Evolutionary conservation across 2,329 filamentous ascomycete species (phyloP).

Genomic region (Pseudogymnoascus sp.): DNA sequence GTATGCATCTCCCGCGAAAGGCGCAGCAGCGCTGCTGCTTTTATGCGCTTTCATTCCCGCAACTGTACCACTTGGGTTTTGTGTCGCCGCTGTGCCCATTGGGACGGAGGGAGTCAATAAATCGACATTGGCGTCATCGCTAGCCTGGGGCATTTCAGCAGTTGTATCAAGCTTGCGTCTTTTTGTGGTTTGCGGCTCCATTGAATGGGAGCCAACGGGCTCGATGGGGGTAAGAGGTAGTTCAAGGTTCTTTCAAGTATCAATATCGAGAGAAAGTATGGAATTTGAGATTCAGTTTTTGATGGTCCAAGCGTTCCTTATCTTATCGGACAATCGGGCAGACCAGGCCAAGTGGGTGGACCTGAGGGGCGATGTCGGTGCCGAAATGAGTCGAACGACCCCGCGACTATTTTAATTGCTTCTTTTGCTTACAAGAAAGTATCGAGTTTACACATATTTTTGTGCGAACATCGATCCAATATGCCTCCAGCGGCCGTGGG

Average conservation of each 20-base stretch:
- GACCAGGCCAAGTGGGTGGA: not conserved
- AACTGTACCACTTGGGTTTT: constrained; percentile 22
- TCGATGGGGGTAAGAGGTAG: not conserved
- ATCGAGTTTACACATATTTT: constrained; percentile 1
- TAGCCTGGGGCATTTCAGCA: constrained; percentile 13
- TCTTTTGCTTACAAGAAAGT: not conserved
- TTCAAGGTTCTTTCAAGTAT: constrained; percentile 2
- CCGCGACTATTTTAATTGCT: constrained; percentile 10
- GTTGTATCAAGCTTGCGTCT: constrained; percentile 27
- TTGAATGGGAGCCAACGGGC: constrained; percentile 12
- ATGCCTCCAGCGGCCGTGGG: constrained; percentile 30
- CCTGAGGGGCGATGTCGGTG: constrained; percentile 7
- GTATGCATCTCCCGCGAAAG: constrained; percentile 40
- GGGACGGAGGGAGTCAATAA: not conserved
- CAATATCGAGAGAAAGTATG: constrained; percentile 7
- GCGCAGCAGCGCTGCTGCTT: constrained; percentile 25
- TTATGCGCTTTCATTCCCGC: not conserved
- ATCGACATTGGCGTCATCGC: constrained; percentile 1
- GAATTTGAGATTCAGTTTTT: constrained; percentile 9
- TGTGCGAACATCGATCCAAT: constrained; percentile 8
- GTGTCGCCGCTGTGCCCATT: constrained; percentile 13
- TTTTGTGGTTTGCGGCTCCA: constrained; percentile 25
- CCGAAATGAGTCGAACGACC: constrained; percentile 8
- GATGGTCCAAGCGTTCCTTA: constrained; percentile 9
- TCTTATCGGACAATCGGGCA: constrained; percentile 8